These are phyloP conservation scores for Debaryomyces maramus DNA, from an alignment of 805 yeast genomes.

Conservation along the genomic window DNA sequence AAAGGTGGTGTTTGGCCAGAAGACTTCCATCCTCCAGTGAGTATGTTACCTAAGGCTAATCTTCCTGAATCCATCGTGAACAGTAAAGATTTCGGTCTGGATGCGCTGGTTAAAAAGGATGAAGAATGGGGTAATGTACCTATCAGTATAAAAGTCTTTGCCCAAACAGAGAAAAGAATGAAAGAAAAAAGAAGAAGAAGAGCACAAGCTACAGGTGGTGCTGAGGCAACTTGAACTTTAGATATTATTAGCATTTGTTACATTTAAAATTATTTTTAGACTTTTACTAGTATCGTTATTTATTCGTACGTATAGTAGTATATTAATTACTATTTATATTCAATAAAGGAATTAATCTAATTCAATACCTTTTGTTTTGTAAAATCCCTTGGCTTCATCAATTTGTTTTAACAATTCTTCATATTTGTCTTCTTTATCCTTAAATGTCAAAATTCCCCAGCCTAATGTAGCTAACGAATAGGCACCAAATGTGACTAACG, in stretches of 20 bases:
- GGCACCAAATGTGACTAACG: conserved; percentile 64
- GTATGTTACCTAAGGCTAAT: conserved; percentile 29
- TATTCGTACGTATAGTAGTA: not conserved
- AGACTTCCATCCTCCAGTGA: conserved; percentile 41
- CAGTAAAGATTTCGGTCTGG: too few relatives aligned
- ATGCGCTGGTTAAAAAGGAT: conserved; percentile 14
- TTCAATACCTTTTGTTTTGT: conserved; percentile 55
- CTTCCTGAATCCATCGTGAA: conserved; percentile 38
- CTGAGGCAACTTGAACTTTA: not conserved
- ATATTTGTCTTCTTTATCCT: conserved; percentile 69
- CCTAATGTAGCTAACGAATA: conserved; percentile 70
- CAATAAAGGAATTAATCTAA: conserved; percentile 43
- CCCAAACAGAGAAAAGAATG: conserved; percentile 73
- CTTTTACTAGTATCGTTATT: not conserved
- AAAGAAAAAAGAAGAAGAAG: conserved; percentile 34
- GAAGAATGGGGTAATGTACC: conserved; percentile 56
- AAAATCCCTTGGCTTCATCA: conserved; percentile 60
- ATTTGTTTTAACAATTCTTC: conserved; percentile 58
- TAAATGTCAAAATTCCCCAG: conserved; percentile 65
- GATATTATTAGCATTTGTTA: not conserved
- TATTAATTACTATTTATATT: too few relatives aligned
- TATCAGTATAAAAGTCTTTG: conserved; percentile 74
- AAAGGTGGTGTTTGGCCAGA: conserved; percentile 48
- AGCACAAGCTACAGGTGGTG: not conserved
- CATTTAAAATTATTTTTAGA: not conserved